These are phyloP conservation scores for Lecanicillium sp. DNA, from an alignment of 2,329 filamentous ascomycete genomes.

Conservation along the genomic window DNA sequence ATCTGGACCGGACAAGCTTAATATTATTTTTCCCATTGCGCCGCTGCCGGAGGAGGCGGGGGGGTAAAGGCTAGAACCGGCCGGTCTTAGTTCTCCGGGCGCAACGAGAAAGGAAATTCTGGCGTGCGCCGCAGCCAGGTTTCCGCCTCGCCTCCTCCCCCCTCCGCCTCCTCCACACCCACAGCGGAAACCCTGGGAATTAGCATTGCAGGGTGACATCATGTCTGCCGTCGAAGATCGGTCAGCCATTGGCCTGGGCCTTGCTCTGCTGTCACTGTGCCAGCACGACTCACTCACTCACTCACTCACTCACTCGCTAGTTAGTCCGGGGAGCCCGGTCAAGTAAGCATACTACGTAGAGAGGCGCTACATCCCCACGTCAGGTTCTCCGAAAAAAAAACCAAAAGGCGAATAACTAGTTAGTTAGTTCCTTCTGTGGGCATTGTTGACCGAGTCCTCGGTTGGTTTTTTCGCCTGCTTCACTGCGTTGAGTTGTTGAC, in stretches of 20 bases:
- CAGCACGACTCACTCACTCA: too few relatives aligned
- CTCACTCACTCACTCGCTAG: too few relatives aligned
- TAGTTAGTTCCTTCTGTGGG: background rate
- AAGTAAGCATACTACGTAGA: background rate
- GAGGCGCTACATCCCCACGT: background rate
- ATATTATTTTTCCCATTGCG: background rate
- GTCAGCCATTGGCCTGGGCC: background rate
- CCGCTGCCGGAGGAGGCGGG: too few relatives aligned
- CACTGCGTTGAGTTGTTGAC: too few relatives aligned
- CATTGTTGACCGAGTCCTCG: background rate
- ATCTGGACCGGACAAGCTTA: background rate
- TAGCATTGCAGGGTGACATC: slow-evolving; percentile 8
- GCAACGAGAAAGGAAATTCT: background rate
- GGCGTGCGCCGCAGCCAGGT: too few relatives aligned
- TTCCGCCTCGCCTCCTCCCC: too few relatives aligned
- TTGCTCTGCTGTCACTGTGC: background rate
- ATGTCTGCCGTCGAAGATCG: slow-evolving; percentile 10
- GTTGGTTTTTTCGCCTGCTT: background rate
- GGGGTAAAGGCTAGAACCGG: background rate
- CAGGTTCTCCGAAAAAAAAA: background rate
- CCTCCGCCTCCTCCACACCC: too few relatives aligned
- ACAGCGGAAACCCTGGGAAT: too few relatives aligned
- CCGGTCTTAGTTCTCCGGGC: background rate
- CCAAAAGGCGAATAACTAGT: background rate
- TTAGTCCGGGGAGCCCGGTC: background rate